A percentile compares a stretch with the other conserved stretches of the same genome.
Conservation (phyloP, 306 rosid genomes). For the Medicago arabica region DNA sequence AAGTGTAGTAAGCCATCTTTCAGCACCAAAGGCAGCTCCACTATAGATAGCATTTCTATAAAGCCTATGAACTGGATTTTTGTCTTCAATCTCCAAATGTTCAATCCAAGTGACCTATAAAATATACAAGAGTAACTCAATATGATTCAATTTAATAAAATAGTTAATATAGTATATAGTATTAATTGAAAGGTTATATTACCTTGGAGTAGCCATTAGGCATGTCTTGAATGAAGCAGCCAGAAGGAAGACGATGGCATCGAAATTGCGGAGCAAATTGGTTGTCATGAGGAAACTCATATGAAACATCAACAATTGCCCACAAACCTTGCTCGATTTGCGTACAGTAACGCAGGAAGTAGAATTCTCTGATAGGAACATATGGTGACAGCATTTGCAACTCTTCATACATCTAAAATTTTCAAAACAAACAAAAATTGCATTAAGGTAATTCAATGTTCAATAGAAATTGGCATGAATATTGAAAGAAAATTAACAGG, state of each 20-base stretch:
- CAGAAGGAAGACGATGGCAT: conserved; percentile 81
- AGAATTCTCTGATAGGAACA: conserved; percentile 82
- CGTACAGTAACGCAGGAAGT: conserved; percentile 79
- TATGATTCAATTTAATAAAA: not conserved
- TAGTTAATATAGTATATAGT: not conserved
- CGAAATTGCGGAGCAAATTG: conserved; percentile 66
- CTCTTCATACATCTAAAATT: conserved; percentile 80
- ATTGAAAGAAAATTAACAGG: no score
- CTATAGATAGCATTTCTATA: conserved; percentile 68
- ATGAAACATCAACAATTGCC: conserved; percentile 86
- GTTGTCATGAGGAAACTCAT: conserved; percentile 73
- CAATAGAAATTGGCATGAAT: no score
- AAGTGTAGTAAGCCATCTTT: conserved; percentile 79
- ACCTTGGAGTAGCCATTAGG: conserved; percentile 97
- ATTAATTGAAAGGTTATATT: not conserved
- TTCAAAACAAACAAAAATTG: not conserved
- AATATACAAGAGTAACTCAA: conserved; percentile 20
- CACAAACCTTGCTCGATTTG: conserved; percentile 88
- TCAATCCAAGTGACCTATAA: conserved; percentile 91
- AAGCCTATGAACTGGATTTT: conserved; percentile 70
- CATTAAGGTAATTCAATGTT: not conserved
- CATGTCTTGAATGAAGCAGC: conserved; percentile 92
- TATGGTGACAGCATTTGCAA: conserved; percentile 83
- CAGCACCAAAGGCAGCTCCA: conserved; percentile 88
- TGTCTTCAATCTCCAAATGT: conserved; percentile 90